Evolutionary conservation across 495 filamentous ascomycete species (phyloP).

Genomic region (Gamarada debralockiae): DNA sequence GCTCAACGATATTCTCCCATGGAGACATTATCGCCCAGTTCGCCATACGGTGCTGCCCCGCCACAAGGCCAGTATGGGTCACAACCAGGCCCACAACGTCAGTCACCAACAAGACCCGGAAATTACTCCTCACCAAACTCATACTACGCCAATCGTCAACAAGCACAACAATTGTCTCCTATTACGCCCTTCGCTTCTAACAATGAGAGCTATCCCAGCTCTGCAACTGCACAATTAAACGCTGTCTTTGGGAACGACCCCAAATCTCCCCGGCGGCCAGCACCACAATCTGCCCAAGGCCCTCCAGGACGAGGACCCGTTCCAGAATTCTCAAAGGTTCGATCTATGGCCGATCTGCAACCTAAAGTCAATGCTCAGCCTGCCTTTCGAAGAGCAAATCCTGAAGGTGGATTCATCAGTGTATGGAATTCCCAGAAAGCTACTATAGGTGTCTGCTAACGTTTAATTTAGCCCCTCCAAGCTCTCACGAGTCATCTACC

Average conservation of each 20-base stretch:
- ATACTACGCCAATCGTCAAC: constrained; percentile 44
- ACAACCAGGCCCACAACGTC: constrained; percentile 24
- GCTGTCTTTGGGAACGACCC: constrained; percentile 68
- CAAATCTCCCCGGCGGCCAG: constrained; percentile 62
- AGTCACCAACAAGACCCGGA: constrained; percentile 44
- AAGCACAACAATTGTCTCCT: constrained; percentile 58
- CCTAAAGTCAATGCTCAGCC: constrained; percentile 85
- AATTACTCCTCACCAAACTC: constrained; percentile 44
- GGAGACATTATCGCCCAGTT: constrained; percentile 66
- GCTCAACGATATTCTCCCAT: constrained; percentile 94
- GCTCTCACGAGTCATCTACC: constrained; percentile 91
- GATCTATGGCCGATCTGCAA: constrained; percentile 67
- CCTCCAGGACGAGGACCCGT: constrained; percentile 64
- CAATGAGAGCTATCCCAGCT: constrained; percentile 60
- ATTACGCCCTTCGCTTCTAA: constrained; percentile 62
- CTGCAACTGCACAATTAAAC: constrained; percentile 65
- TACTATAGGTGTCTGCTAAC: constrained; percentile 6
- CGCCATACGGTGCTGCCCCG: constrained; percentile 40
- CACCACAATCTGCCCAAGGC: constrained; percentile 43
- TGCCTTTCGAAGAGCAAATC: constrained; percentile 87
- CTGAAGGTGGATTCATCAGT: constrained; percentile 98
- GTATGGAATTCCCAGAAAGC: constrained; percentile 45
- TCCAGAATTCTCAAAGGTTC: constrained; percentile 80
- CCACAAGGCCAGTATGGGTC: constrained; percentile 34
- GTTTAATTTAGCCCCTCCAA: constrained; percentile 73